A percentile compares a stretch with the other conserved stretches of the same genome.
phyloP scores from a whole-genome alignment of 192 early-diverging fungal genomes.

The Coemansia sp. region DNA sequence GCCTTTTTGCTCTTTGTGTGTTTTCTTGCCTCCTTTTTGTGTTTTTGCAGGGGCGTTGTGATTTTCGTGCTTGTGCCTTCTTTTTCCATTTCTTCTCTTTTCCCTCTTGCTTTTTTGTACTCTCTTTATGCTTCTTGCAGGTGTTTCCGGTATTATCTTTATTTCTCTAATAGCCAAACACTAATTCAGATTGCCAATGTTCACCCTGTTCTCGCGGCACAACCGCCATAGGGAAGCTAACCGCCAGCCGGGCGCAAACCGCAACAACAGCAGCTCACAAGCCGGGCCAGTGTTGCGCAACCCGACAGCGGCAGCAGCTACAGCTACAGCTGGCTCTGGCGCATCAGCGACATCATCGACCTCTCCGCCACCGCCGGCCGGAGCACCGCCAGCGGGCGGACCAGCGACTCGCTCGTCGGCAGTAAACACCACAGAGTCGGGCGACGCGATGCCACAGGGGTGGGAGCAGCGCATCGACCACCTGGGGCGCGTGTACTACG shows the following conservation, averaged over 20 bases:
- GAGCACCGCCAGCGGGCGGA: background rate
- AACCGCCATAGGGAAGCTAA: constrained; percentile 40
- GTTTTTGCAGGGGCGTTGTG: constrained; percentile 1
- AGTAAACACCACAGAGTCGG: constrained; percentile 25
- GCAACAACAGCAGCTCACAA: constrained; percentile 14
- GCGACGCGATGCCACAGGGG: constrained; percentile 56
- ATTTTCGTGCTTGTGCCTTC: background rate
- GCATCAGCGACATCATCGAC: background rate
- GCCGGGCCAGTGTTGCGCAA: constrained; percentile 17
- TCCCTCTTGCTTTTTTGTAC: background rate
- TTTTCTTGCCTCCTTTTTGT: constrained; percentile 18
- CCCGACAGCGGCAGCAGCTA: constrained; percentile 8
- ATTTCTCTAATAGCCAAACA: background rate
- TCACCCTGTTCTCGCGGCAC: constrained; percentile 50
- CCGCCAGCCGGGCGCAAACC: constrained; percentile 26
- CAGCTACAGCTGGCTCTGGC: background rate
- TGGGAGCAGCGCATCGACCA: constrained; percentile 98
- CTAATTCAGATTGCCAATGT: constrained; percentile 29
- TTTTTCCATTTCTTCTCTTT: background rate
- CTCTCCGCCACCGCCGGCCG: background rate
- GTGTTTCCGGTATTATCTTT: background rate
- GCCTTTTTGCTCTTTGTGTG: constrained; percentile 28
- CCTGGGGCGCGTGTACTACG: constrained; percentile 92
- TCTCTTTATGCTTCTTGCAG: too few species aligned
- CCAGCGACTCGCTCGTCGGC: constrained; percentile 1